Evolutionary conservation across 176 grass and related monocot species (phyloP), one percentile per base, ranked within the genome.

Genomic region (Carex littledalei): DNA sequence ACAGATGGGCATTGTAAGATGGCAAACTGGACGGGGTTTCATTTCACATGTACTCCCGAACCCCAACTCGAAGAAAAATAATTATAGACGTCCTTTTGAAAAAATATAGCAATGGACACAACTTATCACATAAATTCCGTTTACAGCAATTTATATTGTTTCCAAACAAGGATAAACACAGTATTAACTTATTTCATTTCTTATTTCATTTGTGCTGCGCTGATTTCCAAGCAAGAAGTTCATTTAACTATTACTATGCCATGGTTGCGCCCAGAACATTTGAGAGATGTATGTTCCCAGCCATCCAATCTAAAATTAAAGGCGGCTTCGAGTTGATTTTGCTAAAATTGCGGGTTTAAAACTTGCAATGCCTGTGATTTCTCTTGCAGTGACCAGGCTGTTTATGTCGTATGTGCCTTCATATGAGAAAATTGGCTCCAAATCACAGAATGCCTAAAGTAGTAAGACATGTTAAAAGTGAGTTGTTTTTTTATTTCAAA

Each of bases 341-440:
- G 26, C 80, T 84, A 86, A 10, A 52, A 85, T 66, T 16, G 94
- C 88, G 0, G 94, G 92, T 68, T 92, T 94, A 81, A 97, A 97
- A 89, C 94, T 97, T 0, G 85, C 88, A 24, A 97, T 86, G 59
- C 94, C 90, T 31, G 94, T 97, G 39, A 94, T 89, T 85, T 97
- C 94, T 86, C 94, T 89, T 8, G 79, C 94, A 17, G 90, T 88
- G 81, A 94, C 88, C 86, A 94, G 66, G 82, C 91, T 86, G 87
- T 94, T 94, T 59, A 97, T 90, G 72, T 94, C 92, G 39, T 97
- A 94, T 0, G 92, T 94, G 55, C 94, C 92, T 61, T 94, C 94
- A 8, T 90, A 94, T 0, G 94, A 82, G 86, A 83, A 94, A 45
- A 97, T 97, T 13, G 94, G 94, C 88, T 97, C 92, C 82, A 97